Percentiles rank a stretch among this genome's conserved stretches.
These are phyloP conservation scores for Ramaria rubella DNA, from an alignment of 768 basidiomycete species.

Conservation along the genomic window DNA sequence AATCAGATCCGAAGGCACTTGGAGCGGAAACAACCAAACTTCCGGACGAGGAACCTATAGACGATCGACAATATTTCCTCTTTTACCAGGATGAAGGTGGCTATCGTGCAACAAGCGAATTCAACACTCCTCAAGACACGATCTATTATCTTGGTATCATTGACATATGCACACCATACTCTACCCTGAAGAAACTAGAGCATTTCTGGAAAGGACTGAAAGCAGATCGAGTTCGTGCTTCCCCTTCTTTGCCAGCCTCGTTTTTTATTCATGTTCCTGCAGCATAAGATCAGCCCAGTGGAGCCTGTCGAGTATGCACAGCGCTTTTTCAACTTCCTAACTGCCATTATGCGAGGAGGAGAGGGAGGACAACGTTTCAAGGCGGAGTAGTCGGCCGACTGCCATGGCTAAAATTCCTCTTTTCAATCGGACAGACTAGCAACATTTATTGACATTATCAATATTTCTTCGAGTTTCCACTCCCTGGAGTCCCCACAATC, in stretches of 20 bases:
- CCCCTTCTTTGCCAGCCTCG: neutral
- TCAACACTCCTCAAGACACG: constrained; percentile 61
- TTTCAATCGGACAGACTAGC: neutral
- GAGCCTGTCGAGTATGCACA: constrained; percentile 81
- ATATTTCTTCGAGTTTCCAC: neutral
- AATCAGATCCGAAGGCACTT: constrained; percentile 70
- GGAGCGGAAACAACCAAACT: constrained; percentile 45
- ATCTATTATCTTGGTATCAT: constrained; percentile 96
- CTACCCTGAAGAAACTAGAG: constrained; percentile 68
- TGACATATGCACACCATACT: constrained; percentile 93
- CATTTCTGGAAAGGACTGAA: constrained; percentile 88
- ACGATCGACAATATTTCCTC: constrained; percentile 64
- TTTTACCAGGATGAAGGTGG: constrained; percentile 99
- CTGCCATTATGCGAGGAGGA: constrained; percentile 77
- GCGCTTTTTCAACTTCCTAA: constrained; percentile 84
- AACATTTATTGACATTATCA: neutral
- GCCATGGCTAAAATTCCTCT: neutral
- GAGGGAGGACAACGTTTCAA: constrained; percentile 53
- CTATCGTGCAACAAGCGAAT: constrained; percentile 81
- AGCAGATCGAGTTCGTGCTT: constrained; percentile 73
- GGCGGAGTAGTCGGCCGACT: constrained; percentile 26
- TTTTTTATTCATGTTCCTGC: constrained; percentile 9
- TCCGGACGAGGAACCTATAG: constrained; percentile 58
- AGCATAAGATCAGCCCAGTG: constrained; percentile 96
- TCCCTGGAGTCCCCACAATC: neutral